Conservation (phyloP, 441 rosid genomes). For the Caryocar brasiliense region DNA sequence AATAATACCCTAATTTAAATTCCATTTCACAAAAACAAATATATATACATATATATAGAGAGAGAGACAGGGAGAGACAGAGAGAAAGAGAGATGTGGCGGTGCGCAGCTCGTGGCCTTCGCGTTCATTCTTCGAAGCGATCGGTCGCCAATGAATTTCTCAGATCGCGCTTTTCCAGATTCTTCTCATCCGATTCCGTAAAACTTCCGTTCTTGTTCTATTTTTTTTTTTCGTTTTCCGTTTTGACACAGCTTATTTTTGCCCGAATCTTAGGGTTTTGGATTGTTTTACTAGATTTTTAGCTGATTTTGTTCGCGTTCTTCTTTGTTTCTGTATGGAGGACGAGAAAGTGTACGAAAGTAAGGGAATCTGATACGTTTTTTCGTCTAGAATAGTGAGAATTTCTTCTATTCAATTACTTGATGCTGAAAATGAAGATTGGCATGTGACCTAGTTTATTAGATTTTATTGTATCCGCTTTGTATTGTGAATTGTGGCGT, state of each 20-base stretch:
- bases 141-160: conserved; percentile 31
- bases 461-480: too few relatives aligned
- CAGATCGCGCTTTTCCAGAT: conserved; percentile 63
- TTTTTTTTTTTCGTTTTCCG: background rate
- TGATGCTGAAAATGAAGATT: too few relatives aligned
- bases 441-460: too few relatives aligned
- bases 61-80: background rate
- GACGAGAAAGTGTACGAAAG: conserved; percentile 1
- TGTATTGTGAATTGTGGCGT: too few relatives aligned
- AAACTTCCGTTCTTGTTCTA: conserved; percentile 9
- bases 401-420: too few relatives aligned
- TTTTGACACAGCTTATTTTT: background rate
- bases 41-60: too few relatives aligned
- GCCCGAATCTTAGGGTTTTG: too few relatives aligned
- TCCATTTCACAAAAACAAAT: too few relatives aligned
- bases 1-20: too few relatives aligned
- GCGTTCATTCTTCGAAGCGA: conserved; percentile 41
- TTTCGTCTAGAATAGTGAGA: too few relatives aligned
- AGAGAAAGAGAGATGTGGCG: conserved; percentile 69
- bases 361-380: background rate
- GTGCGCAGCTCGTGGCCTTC: conserved; percentile 77
- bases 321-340: conserved; percentile 1
- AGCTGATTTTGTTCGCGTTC: background rate
- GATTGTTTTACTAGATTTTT: background rate
- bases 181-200: conserved; percentile 65